These are phyloP conservation scores for Populus hybrid DNA, from an alignment of 441 rosid species.

Conservation along the genomic window DNA sequence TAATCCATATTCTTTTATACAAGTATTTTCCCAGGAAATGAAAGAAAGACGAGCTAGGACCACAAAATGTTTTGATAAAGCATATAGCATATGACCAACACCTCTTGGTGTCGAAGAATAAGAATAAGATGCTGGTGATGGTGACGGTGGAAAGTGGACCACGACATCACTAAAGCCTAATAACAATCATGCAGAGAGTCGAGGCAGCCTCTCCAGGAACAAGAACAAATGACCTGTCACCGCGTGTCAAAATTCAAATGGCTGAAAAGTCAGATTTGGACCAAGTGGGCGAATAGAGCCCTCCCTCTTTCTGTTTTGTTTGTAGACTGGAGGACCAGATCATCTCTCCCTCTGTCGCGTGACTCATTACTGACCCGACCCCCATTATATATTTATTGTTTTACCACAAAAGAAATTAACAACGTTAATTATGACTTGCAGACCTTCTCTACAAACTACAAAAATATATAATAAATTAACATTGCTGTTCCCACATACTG, in stretches of 20 bases:
- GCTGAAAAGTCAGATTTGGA: slow-evolving; percentile 8
- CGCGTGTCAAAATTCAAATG: slow-evolving; percentile 17
- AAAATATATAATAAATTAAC: neutral
- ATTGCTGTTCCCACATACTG: neutral
- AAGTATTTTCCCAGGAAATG: neutral
- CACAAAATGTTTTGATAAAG: neutral
- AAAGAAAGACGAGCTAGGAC: neutral
- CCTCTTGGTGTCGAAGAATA: neutral
- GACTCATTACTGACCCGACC: slow-evolving; percentile 17
- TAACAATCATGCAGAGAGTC: neutral
- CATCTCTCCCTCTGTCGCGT: neutral
- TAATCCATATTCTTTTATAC: neutral
- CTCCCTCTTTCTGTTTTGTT: neutral
- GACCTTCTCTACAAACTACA: neutral
- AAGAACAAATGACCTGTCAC: neutral
- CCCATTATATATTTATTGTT: neutral
- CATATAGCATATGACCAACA: neutral
- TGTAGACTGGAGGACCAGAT: neutral
- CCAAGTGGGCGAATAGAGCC: neutral
- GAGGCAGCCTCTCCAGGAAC: neutral
- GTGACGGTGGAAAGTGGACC: neutral
- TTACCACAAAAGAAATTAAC: neutral
- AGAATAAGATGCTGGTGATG: neutral
- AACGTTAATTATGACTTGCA: neutral
- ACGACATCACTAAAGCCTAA: neutral